Percentiles rank a stretch among this genome's conserved stretches.
These are phyloP conservation scores for Papilionanthe hybrid DNA, from an alignment of 116 monocot species.

Conservation along the genomic window DNA sequence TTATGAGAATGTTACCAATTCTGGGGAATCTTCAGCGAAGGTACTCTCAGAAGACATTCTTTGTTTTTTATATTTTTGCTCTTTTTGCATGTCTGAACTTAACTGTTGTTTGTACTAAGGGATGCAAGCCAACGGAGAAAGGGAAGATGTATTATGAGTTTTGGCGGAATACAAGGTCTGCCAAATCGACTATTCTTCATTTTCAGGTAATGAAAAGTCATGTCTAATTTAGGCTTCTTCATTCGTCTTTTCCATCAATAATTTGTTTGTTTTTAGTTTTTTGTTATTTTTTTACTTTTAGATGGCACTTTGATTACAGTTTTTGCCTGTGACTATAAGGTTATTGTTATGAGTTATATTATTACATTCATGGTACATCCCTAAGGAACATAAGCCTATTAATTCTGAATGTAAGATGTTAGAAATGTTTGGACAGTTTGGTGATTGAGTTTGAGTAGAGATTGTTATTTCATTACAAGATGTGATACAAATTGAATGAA, in stretches of 20 bases:
- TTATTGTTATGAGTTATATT: too few relatives aligned
- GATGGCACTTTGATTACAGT: background rate
- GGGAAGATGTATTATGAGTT: constrained; percentile 42
- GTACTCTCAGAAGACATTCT: background rate
- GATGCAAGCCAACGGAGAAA: constrained; percentile 31
- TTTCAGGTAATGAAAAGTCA: constrained; percentile 32
- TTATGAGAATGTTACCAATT: constrained; percentile 24
- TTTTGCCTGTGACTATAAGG: too few relatives aligned
- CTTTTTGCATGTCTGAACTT: background rate
- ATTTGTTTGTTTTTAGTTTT: background rate
- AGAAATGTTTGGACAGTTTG: too few relatives aligned
- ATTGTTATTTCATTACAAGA: too few relatives aligned
- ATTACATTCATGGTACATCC: too few relatives aligned
- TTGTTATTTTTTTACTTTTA: background rate
- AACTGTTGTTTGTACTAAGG: constrained; percentile 12
- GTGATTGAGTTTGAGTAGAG: too few relatives aligned
- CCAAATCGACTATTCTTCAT: constrained; percentile 50
- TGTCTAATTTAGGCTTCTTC: background rate
- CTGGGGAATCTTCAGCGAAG: constrained; percentile 25
- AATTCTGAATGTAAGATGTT: too few relatives aligned
- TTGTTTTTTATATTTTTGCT: background rate
- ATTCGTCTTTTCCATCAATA: background rate
- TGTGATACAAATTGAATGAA: too few relatives aligned
- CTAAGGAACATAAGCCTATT: too few relatives aligned
- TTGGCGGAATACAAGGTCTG: constrained; percentile 39